Evolutionary conservation across 2,329 filamentous ascomycete species (phyloP), one percentile per base, ranked within the genome.

Genomic region (Aspergillus terreus): DNA sequence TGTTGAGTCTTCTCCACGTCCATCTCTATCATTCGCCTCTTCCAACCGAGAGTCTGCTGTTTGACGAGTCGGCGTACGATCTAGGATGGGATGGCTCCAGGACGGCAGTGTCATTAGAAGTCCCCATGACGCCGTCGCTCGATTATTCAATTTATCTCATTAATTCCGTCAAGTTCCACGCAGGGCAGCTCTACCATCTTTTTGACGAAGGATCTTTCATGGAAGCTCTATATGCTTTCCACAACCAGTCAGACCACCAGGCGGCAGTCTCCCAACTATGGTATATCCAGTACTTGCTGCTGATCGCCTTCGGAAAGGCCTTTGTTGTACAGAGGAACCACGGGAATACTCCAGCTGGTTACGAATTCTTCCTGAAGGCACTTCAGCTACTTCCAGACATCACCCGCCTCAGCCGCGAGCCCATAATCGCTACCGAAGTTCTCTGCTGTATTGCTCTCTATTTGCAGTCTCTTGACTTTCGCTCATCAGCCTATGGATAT

Each of bases 301-400:
- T 82, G 9, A 65, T 82, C 3, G 79, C 80, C 0, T 80, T 82
- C 52, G 80, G 80, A 0, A 82, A 82, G 55, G 78, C 76, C 0
- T 79, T 82, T 30, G 70, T 76, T 0, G 72, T 73, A 23, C 70
- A 69, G 36, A 60, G 71, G 14, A 63, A 59, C 3, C 64, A 68
- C 6, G 64, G 65, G 0, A 68, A 64, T 47, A 51, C 65, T 2
- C 79, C 79, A 0, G 72, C 77, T 0, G 79, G 79, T 0, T 70
- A 72, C 0, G 76, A 78, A 4, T 69, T 75, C 25, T 78, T 79
- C 52, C 65, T 74, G 0, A 71, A 74, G 36, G 77, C 75, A 0
- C 66, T 80, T 46, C 67, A 73, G 44, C 56, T 76, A 0, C 51
- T 80, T 0, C 77, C 77, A 0, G 73, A 76, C 36, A 63, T 71